Evolutionary conservation across 2,329 filamentous ascomycete genomes (phyloP), one percentile per base, ranked within the genome.

Genomic region (Chaetoscypha palmicola): DNA sequence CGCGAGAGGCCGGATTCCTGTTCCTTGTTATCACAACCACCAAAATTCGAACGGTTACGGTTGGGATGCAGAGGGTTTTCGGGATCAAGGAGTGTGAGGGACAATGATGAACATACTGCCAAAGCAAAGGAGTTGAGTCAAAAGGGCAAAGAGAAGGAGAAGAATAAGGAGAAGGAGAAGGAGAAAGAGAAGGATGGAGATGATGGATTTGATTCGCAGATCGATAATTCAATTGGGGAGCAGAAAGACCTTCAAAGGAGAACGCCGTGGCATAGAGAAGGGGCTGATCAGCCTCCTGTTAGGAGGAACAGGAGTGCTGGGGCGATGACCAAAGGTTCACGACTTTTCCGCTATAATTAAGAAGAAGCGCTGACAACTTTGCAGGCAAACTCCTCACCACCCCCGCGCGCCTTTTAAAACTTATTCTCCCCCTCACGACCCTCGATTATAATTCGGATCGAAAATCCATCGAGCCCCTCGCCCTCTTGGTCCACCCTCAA

Each of bases 401-500:
- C 0, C 86, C 86, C 0, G 88, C 83, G 0, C 75, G 85, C 2
- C 77, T 91, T 45, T 74, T 94, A 38, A 92, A 92, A 63, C 72
- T 94, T 11, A 81, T 92, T 12, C 70, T 94, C 0, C 88, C 87
- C 0, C 71, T 94, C 20, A 79, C 77, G 0, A 81, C 76, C 0
- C 65, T 71, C 35, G 78, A 81, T 45, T 69, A 71, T 22, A 74
- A 77, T 50, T 66, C 67, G 1, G 75, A 81, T 49, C 71, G 79
- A 45, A 82, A 84, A 63, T 74, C 81, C 37, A 79, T 91, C n/a
- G 86, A 94, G 55, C 88, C 89, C 0, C 71, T 95, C 10, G 89
- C 89, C 1, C 74, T 95, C 0, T 77, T 95, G 2, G 75, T 95
- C 0, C 90, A 95, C 56, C 89, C 90, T 0, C 86, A 94, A 50